Conservation (phyloP, 202 grass and related monocot genomes). For the Setaria viridis region DNA sequence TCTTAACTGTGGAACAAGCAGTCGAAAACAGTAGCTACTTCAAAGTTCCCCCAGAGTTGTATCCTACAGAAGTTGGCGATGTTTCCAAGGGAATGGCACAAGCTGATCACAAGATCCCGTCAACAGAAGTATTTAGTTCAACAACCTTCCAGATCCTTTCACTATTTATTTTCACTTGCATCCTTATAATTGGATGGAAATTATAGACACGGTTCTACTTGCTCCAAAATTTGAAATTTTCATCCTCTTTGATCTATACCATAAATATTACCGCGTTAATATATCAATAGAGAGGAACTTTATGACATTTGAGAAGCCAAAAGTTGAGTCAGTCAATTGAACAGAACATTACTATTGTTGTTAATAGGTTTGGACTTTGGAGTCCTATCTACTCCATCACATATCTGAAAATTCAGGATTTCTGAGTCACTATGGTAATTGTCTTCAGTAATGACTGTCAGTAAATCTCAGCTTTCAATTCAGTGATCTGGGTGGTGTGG, state of each 20-base stretch:
- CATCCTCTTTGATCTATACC: neutral
- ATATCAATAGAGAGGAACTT: constrained; percentile 3
- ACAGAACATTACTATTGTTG: neutral
- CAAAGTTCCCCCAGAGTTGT: constrained; percentile 24
- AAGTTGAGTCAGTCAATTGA: neutral
- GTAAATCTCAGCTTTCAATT: neutral
- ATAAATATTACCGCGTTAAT: no score
- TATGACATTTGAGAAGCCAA: neutral
- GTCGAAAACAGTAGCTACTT: constrained; percentile 73
- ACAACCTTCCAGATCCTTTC: neutral
- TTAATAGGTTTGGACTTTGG: neutral
- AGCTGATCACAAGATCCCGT: constrained; percentile 76
- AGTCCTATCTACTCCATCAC: no score
- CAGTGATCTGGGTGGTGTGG: neutral
- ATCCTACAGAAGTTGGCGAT: constrained; percentile 70
- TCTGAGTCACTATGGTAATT: neutral
- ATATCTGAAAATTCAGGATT: neutral
- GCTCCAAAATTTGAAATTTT: no score
- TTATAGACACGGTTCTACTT: neutral
- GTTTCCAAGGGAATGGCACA: constrained; percentile 82
- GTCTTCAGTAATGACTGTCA: neutral
- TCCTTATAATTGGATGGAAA: neutral
- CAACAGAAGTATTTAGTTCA: constrained; percentile 61
- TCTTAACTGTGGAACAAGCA: constrained; percentile 78
- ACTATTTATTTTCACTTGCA: constrained; percentile 5